Conservation (phyloP, 495 filamentous ascomycete species). For the Beverwykella pulmonaria region DNA sequence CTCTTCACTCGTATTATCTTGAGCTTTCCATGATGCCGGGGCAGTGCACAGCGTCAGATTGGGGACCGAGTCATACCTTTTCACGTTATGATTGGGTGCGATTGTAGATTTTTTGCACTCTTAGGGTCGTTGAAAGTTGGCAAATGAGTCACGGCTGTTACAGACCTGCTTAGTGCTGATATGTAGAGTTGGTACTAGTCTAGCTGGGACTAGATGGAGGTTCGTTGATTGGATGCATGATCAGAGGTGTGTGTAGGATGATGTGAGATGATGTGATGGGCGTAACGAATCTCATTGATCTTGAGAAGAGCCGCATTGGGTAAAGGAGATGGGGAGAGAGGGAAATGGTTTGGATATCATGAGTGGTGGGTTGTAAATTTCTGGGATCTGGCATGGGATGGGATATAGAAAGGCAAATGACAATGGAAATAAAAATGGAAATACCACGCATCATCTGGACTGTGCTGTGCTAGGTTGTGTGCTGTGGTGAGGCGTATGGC, state of each 20-base stretch:
- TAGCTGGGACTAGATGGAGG: background rate
- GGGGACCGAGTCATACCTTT: background rate
- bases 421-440: background rate
- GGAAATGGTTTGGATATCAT: background rate
- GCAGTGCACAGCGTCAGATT: background rate
- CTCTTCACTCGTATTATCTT: background rate
- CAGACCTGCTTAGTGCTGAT: background rate
- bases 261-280: background rate
- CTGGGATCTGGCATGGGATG: background rate
- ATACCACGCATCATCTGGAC: background rate
- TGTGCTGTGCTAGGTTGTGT: background rate
- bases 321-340: background rate
- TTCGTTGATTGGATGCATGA: background rate
- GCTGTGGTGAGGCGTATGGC: background rate
- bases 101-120: background rate
- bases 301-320: background rate
- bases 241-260: background rate
- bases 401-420: background rate
- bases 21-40: background rate
- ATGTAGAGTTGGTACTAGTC: background rate
- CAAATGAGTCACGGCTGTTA: too few relatives aligned
- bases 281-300: constrained; percentile 1
- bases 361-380: background rate
- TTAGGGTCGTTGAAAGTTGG: background rate
- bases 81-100: background rate